These are phyloP conservation scores for Moelleriella libera DNA, from an alignment of 2,329 filamentous ascomycete genomes.

Conservation along the genomic window DNA sequence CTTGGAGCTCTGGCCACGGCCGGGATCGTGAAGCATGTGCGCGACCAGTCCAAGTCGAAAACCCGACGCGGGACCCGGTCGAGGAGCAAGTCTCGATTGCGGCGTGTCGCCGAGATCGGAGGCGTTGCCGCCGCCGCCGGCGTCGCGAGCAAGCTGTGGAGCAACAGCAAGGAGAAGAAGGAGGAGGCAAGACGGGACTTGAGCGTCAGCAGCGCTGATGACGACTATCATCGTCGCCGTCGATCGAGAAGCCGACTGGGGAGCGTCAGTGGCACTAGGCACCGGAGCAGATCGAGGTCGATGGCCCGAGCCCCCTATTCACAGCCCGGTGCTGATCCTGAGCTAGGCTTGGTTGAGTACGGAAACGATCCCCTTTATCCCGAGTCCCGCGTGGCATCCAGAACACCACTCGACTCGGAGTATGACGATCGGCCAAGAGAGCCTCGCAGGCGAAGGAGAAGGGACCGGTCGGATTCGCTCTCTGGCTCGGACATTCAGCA, in stretches of 20 bases:
- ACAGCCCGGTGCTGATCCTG: constrained; percentile 44
- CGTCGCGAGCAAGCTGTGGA: constrained; percentile 46
- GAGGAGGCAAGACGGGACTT: constrained; percentile 21
- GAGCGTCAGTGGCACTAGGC: constrained; percentile 11
- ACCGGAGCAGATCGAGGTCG: constrained; percentile 33
- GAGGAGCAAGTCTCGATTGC: constrained; percentile 30
- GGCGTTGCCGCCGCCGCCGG: constrained; percentile 46
- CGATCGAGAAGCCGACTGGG: constrained; percentile 16
- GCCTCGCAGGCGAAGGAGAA: constrained; percentile 18
- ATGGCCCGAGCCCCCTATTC: constrained; percentile 33
- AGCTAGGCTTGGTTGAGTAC: constrained; percentile 57
- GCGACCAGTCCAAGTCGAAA: constrained; percentile 31
- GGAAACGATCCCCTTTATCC: constrained; percentile 41
- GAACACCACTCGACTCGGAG: constrained; percentile 33
- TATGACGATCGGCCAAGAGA: constrained; percentile 27
- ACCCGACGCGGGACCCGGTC: constrained; percentile 16
- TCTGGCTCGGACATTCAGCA: constrained; percentile 14
- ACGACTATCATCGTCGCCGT: constrained; percentile 19
- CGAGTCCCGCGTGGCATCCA: constrained; percentile 18
- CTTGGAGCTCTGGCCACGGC: constrained; percentile 43
- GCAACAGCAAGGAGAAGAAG: constrained; percentile 47
- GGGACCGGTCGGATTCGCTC: constrained; percentile 20
- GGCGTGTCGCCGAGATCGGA: constrained; percentile 45
- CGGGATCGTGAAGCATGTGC: constrained; percentile 42
- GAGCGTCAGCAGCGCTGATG: constrained; percentile 17